A percentile compares a stretch with the other conserved stretches of the same genome.
Conservation (phyloP, 495 filamentous ascomycete species). For the Pyrenula massariospora region DNA sequence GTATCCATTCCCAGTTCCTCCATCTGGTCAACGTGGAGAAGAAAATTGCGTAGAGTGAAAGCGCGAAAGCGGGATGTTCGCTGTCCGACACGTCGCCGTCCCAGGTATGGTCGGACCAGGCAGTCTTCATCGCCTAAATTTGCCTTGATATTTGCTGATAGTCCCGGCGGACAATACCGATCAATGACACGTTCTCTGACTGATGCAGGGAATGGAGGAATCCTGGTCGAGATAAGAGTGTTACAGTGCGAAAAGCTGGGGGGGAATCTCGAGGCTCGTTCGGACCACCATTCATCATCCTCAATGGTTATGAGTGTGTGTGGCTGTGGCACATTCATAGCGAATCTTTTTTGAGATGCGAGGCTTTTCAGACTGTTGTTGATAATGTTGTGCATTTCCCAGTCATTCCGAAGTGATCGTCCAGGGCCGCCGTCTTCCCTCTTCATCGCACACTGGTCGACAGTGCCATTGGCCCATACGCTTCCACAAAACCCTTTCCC, state of each 20-base stretch:
- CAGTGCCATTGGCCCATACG: too few species aligned
- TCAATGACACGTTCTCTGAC: slow-evolving; percentile 18
- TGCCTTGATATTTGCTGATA: slow-evolving; percentile 11
- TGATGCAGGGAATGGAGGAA: slow-evolving; percentile 18
- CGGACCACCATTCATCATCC: slow-evolving; percentile 20
- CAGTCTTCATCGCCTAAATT: slow-evolving; percentile 26
- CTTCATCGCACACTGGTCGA: too few species aligned
- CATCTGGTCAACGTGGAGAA: slow-evolving; percentile 36
- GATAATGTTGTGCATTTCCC: too few species aligned
- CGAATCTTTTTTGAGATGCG: too few species aligned
- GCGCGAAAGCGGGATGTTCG: slow-evolving; percentile 5
- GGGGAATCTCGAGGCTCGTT: slow-evolving; percentile 17
- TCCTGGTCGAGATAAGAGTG: slow-evolving; percentile 24
- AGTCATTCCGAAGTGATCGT: too few species aligned
- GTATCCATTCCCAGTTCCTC: slow-evolving; percentile 21
- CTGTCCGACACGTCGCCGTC: slow-evolving; percentile 15
- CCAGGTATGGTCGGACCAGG: slow-evolving; percentile 32
- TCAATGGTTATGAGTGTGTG: slow-evolving; percentile 4
- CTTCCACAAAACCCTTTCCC: too few species aligned
- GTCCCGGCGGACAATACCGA: slow-evolving; percentile 17
- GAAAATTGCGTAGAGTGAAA: slow-evolving; percentile 34
- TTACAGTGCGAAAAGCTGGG: slow-evolving; percentile 23
- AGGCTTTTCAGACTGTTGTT: too few species aligned
- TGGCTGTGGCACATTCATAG: slow-evolving; percentile 9
- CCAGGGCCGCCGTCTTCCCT: too few species aligned